Base-by-base conservation (phyloP, 306 rosid genomes). In the Vigna angularis region DNA sequence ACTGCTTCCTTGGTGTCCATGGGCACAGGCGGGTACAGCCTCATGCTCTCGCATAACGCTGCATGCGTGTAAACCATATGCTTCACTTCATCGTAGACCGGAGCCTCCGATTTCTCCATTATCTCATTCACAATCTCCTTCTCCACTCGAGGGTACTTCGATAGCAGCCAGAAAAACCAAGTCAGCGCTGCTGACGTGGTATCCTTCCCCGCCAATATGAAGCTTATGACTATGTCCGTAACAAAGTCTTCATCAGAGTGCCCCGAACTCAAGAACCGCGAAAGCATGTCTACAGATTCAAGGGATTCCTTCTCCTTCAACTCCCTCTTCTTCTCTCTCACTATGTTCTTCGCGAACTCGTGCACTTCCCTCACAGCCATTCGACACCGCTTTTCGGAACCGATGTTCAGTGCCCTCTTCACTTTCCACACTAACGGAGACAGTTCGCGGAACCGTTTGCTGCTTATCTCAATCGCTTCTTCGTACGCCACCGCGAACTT, bases 51-150 rank as follows among this genome's bases (percentile, higher is more conserved):
- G 4, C 94, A 83, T 40, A 91, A 13, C 9, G 98, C 93, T 0
- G 97, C 98, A n/a, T 91, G 97, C 0, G 88, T 89, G 73, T 93
- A 89, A 3, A 68, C 83, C 97, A 93, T 85, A 5, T 89, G 84
- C 73, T 88, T 91, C 13, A 83, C 88, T 45, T 89, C 90, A 0
- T 91, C 91, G 14, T 79, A 88, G 0, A 78, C 75, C 3, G 59
- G 24, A 0, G 47, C 66, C 22, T 81, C 85, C 0, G 79, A 28
- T 44, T 64, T 69, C 16, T 72, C 66, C 4, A 15, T 69, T 14
- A 89, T 84, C 61, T 89, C 98, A 6, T 79, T 73, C 0, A 91
- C 10, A 14, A 93, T 69, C 64, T 77, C 83, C 1, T 73, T 18
- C 72, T 93, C 94, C 15, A 83, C 90, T 0, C 57, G 40, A 0